Evolutionary conservation across 2,329 filamentous ascomycete genomes (phyloP).

Genomic region (Ascochyta pisi): DNA sequence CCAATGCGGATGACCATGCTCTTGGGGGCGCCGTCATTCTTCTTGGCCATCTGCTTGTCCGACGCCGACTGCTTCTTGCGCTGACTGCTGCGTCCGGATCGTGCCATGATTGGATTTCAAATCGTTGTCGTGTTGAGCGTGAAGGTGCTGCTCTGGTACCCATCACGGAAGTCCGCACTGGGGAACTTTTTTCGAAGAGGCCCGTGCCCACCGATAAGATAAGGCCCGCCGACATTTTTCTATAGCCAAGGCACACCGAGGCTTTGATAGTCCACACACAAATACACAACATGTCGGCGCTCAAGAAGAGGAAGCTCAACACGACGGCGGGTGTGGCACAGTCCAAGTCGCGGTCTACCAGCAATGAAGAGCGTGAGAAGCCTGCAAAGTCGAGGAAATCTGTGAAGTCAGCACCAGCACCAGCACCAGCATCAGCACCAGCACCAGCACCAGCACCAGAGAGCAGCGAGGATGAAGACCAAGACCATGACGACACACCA

Average conservation of each 20-base stretch:
- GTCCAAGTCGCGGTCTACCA: constrained; percentile 18
- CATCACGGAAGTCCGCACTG: constrained; percentile 8
- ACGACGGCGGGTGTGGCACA: constrained; percentile 13
- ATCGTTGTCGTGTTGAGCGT: background rate
- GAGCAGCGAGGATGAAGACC: constrained; percentile 35
- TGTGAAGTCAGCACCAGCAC: no score
- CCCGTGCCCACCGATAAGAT: constrained; percentile 22
- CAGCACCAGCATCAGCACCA: no score
- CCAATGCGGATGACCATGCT: constrained; percentile 99
- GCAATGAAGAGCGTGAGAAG: background rate
- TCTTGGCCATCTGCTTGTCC: constrained; percentile 55
- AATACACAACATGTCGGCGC: constrained; percentile 44
- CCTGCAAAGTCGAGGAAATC: constrained; percentile 24
- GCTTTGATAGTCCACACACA: constrained; percentile 1
- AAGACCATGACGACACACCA: constrained; percentile 11
- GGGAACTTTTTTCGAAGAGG: constrained; percentile 23
- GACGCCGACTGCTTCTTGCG: constrained; percentile 44
- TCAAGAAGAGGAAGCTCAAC: constrained; percentile 54
- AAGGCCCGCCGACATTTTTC: constrained; percentile 19
- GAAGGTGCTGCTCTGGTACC: background rate
- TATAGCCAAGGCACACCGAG: background rate
- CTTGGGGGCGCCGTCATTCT: constrained; percentile 76
- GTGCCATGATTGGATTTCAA: constrained; percentile 32
- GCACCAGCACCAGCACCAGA: constrained; percentile 14
- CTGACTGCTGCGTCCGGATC: constrained; percentile 34